phyloP scores from a whole-genome alignment of 306 rosid genomes.

The Fagus sylvatica region DNA sequence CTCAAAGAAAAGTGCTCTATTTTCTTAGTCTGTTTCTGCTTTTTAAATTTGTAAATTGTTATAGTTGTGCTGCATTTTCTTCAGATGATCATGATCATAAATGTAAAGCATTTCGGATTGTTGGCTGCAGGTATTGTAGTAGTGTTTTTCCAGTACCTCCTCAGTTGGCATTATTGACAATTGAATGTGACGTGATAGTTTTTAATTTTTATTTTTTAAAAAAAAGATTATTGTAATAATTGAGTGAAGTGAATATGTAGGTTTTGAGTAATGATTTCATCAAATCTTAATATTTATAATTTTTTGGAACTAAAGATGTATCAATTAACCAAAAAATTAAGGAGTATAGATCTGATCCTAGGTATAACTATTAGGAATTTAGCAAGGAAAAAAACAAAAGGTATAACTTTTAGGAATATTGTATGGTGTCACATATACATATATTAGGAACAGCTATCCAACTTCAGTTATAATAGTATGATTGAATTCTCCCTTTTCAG shows the following conservation, averaged over 20 bases:
- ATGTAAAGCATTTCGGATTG: neutral
- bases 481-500: neutral
- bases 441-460: neutral
- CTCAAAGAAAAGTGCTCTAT: neutral
- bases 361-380: neutral
- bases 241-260: neutral
- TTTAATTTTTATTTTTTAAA: neutral
- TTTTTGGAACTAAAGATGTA: neutral
- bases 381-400: too few species aligned
- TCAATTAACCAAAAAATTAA: neutral
- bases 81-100: neutral
- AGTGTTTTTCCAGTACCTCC: neutral
- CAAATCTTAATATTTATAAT: neutral
- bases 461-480: neutral
- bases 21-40: neutral
- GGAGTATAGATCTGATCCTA: neutral
- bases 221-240: neutral
- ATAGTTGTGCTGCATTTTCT: neutral
- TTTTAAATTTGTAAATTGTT: neutral
- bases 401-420: neutral
- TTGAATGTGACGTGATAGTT: neutral
- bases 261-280: neutral
- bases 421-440: neutral
- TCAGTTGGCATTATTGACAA: neutral
- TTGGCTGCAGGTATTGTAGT: neutral